Evolutionary conservation across 768 basidiomycete genomes (phyloP).

Genomic region (Boletus edulis): DNA sequence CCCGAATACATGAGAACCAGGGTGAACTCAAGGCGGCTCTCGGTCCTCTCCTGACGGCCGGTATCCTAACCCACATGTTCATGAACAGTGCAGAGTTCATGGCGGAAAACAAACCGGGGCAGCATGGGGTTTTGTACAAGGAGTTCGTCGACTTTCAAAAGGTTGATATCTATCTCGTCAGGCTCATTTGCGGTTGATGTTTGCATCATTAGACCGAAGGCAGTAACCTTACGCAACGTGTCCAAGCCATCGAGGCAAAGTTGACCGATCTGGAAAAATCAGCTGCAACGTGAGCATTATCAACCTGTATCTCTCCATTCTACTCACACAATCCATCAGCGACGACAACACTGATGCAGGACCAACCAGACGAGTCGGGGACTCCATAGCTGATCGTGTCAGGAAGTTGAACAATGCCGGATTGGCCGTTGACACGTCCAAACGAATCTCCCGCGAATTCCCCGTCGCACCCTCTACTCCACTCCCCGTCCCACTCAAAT

Average conservation of each 20-base stretch:
- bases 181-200: constrained; percentile 9
- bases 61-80: constrained; percentile 52
- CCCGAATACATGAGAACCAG: constrained; percentile 48
- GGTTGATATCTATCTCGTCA: constrained; percentile 40
- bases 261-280: constrained; percentile 46
- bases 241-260: constrained; percentile 44
- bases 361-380: constrained; percentile 48
- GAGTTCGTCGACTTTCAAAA: constrained; percentile 65
- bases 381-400: constrained; percentile 79
- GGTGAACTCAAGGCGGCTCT: constrained; percentile 65
- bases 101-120: constrained; percentile 45
- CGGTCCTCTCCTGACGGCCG: constrained; percentile 58
- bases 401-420: constrained; percentile 73
- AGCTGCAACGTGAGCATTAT: constrained; percentile 27
- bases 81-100: constrained; percentile 60
- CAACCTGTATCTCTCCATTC: constrained; percentile 1
- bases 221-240: constrained; percentile 37
- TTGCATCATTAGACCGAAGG: constrained; percentile 36
- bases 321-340: constrained; percentile 16
- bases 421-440: constrained; percentile 54
- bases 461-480: constrained; percentile 36
- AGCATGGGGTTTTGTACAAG: constrained; percentile 54
- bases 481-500: constrained; percentile 23
- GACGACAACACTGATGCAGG: constrained; percentile 25
- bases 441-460: constrained; percentile 57